A percentile compares a stretch with the other conserved stretches of the same genome.
Evolutionary conservation across 23 red algal species (phyloP).

Genomic region (Pyropia yezoensis): DNA sequence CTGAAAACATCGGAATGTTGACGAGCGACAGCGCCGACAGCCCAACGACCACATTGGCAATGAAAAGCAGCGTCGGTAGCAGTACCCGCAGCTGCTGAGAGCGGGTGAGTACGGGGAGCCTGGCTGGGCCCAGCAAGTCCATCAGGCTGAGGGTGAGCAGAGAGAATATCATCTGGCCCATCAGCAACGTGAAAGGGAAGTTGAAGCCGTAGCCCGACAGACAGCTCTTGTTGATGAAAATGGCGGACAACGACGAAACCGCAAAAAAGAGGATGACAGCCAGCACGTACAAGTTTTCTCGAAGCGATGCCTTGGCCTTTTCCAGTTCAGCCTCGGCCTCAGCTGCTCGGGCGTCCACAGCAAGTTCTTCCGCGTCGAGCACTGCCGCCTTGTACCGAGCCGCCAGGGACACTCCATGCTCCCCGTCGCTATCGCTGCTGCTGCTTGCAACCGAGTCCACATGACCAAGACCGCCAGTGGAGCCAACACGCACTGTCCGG

Average conservation of each 20-base stretch:
- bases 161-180: conserved; percentile 44
- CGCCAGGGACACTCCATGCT: too few relatives aligned
- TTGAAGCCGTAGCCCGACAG: conserved; percentile 71
- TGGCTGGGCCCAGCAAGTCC: not conserved
- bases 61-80: conserved; percentile 44
- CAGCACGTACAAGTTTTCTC: conserved; percentile 13
- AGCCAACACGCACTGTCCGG: too few relatives aligned
- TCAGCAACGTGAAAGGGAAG: conserved; percentile 63
- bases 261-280: conserved; percentile 41
- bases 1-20: conserved; percentile 98
- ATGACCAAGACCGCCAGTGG: too few relatives aligned
- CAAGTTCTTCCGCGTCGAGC: too few relatives aligned
- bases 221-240: conserved; percentile 83
- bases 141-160: conserved; percentile 22
- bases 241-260: conserved; percentile 48
- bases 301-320: too few relatives aligned
- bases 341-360: too few relatives aligned
- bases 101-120: conserved; percentile 2
- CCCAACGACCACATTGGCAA: conserved; percentile 68
- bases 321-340: too few relatives aligned
- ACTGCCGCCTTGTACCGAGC: too few relatives aligned
- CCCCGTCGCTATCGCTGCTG: too few relatives aligned
- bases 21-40: conserved; percentile 72
- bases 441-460: too few relatives aligned
- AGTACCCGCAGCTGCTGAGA: conserved; percentile 29